Conservation (phyloP, 2,329 filamentous ascomycete genomes). For the Botryosphaeria dothidea region DNA sequence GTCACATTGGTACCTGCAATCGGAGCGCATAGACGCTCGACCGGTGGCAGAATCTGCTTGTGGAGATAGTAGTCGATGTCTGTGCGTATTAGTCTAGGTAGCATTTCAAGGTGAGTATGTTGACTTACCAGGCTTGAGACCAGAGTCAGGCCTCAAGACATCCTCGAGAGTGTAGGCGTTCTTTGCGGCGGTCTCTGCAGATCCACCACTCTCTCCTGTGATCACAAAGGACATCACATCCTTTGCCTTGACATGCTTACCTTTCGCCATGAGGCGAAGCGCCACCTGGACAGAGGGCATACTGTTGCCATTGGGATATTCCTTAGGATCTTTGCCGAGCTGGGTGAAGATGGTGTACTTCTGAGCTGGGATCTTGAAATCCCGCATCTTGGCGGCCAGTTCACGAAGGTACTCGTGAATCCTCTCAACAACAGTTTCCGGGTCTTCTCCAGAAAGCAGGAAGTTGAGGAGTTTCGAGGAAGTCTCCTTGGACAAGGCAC, state of each 20-base stretch:
- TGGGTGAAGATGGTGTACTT: constrained; percentile 99
- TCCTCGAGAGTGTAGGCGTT: constrained; percentile 87
- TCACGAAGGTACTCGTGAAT: constrained; percentile 93
- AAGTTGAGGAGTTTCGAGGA: constrained; percentile 88
- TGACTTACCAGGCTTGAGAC: constrained; percentile 60
- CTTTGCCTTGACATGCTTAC: constrained; percentile 85
- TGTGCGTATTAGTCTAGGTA: background rate
- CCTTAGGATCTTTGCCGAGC: constrained; percentile 87
- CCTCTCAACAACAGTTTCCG: constrained; percentile 81
- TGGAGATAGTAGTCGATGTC: constrained; percentile 98
- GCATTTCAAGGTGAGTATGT: too few relatives aligned
- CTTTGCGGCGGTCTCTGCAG: constrained; percentile 72
- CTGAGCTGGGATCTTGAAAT: constrained; percentile 68
- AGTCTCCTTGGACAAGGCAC: constrained; percentile 90
- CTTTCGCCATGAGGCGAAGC: constrained; percentile 79
- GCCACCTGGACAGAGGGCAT: constrained; percentile 99
- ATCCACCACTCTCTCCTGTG: constrained; percentile 67
- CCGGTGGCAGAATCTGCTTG: constrained; percentile 97
- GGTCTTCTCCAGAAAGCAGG: constrained; percentile 89
- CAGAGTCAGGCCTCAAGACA: constrained; percentile 73
- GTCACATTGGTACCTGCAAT: constrained; percentile 90
- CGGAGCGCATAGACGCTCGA: constrained; percentile 95
- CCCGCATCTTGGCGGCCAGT: constrained; percentile 82
- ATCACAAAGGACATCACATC: constrained; percentile 97
- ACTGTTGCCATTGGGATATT: constrained; percentile 89